Base-by-base conservation (phyloP, 1,139 yeast species). In the Nematodospora anomalae region DNA sequence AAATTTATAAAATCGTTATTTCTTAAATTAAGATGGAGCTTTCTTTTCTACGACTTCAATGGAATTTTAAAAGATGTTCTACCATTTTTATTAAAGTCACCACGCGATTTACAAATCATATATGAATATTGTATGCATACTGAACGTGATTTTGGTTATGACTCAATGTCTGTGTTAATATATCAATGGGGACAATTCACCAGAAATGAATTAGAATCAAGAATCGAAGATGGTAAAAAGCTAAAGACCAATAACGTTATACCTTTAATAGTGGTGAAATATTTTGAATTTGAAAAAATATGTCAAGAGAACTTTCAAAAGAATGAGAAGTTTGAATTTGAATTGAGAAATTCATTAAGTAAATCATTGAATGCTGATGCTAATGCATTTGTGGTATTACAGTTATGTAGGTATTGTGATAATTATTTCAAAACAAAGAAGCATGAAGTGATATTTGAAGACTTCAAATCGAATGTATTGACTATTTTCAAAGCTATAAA, bases 381-480 rank as follows among this genome's bases (percentile, higher is more conserved):
- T 5, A 64, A 60, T 39, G 12, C 38, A 1, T 38, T 44, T 3
- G 44, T 62, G 2, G 49, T 62, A 8, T 38, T 36, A 10, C 64
- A 57, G 35, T 53, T 70, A 20, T 56, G 65, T 36, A 65, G 62
- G 42, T 64, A 49, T 45, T 61, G 71, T 41, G 76, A 71, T 41
- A 24, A 43, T 2, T 59, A 45, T 36, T 58, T 69, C 38, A 60
- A 56, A 36, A 38, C 44, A 7, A 38, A 43, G 8, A 39, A 41
- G 10, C 40, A 40, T 26, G 49, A 44, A 16, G 39, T 43, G 5
- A 16, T 47, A 4, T 58, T 53, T 30, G 40, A 37, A 2, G 52
- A 50, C 7, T 57, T 64, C 38, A 45, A 51, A 26, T 30, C 42
- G 1, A 49, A 50, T 10, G 60, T 61, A 18, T 37, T 60, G 24